Base-by-base conservation (phyloP, 225 moss, liverwort and hornwort genomes). In the Asterella californica region DNA sequence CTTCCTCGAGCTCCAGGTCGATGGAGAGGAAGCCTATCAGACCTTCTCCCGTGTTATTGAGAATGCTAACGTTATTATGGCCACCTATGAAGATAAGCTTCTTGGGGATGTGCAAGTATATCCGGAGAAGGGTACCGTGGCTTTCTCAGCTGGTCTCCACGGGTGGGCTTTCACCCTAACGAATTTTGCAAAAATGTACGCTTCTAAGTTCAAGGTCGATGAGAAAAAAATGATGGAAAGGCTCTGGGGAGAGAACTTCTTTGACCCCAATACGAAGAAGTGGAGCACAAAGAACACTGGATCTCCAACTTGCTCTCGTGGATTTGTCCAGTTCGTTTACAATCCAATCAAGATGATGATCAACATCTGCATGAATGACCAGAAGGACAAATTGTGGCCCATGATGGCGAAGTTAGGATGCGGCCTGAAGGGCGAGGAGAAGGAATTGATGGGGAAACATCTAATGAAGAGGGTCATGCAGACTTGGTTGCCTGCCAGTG, bases 201-300 rank as follows among this genome's bases (percentile, higher is more conserved):
- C 86, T 6, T 60, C 69, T 4, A 86, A 67, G 66, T 86, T 86
- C 18, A 38, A 45, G 7, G 80, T 83, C 22, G 86, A 86, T 48
- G 77, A 76, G 89, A 94, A 92, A 85, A 96, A 91, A 83, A 96
- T 96, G 94, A 93, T 96, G 96, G 96, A 93, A 77, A 88, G 94
- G 84, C 81, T 96, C 10, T 96, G 96, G 96, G 96, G 96, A 2
- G 96, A 96, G 89, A 96, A 96, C 82, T 96, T 21, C 19, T 96
- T 96, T 24, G 94, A 96, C 71, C 89, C 94, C 0, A 82, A 86
- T 7, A 94, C 96, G 8, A 90, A 85, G 83, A 96, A 94, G 77
- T 96, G 96, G 96, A 96, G 94, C 30, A 81, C 82, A 45, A 93
- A 94, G 87, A 34, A 72, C 65, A 92, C 96, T 0, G 91, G 91